Evolutionary conservation across 1,139 yeast genomes (phyloP).

Genomic region (Suhomyces chickasaworum): DNA sequence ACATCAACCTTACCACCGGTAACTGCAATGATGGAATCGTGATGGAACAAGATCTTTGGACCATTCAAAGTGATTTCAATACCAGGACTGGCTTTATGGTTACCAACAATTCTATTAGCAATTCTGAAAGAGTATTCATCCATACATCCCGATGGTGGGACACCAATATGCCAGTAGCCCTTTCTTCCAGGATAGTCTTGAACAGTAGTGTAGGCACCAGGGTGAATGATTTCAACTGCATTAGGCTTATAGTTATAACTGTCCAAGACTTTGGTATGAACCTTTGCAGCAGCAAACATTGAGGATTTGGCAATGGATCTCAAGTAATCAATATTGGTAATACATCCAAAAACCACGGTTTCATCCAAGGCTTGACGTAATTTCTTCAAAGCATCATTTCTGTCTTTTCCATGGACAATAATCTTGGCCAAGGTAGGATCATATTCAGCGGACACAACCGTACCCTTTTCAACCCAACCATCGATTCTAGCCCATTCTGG

Average conservation of each 20-base stretch:
- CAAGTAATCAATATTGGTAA: constrained; percentile 86
- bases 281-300: constrained; percentile 81
- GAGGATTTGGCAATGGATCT: constrained; percentile 79
- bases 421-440: constrained; percentile 97
- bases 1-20: constrained; percentile 82
- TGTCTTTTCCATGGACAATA: constrained; percentile 87
- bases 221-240: constrained; percentile 79
- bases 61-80: constrained; percentile 87
- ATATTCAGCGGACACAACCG: constrained; percentile 87
- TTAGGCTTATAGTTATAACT: constrained; percentile 76
- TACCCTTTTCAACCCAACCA: constrained; percentile 90
- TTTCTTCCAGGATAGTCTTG: constrained; percentile 96
- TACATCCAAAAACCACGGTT: constrained; percentile 85
- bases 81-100: constrained; percentile 78
- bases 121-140: constrained; percentile 86
- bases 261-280: constrained; percentile 86
- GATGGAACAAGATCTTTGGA: constrained; percentile 82
- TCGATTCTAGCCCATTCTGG: constrained; percentile 92
- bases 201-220: constrained; percentile 94
- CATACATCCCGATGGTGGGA: constrained; percentile 99
- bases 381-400: constrained; percentile 78
- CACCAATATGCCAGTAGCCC: constrained; percentile 88
- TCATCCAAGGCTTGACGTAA: constrained; percentile 80
- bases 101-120: constrained; percentile 90
- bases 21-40: constrained; percentile 72